Base-by-base conservation (phyloP, 2,329 filamentous ascomycete species). In the Pseudofabraea citricarpa region DNA sequence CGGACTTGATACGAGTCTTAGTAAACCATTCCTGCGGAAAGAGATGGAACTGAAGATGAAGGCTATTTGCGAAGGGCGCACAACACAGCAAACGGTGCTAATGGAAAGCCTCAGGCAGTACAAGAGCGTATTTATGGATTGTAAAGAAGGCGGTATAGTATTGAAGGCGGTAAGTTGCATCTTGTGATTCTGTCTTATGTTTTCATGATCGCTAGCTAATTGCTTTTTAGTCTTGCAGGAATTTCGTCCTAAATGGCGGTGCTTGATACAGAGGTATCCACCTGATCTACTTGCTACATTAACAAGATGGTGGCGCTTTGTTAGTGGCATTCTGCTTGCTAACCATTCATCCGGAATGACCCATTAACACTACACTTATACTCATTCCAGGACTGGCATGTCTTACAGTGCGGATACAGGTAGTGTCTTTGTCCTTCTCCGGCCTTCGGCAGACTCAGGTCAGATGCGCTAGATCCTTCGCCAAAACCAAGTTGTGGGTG, bases 21-120 rank as follows among this genome's bases (percentile, higher is more conserved):
- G 90, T 62, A 97, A 97, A 65, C 93, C 93, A 1, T 97, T 97
- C 61, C 71, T 98, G 47, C 83, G 93, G 44, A 97, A 97, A 66
- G 90, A 98, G 72, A 96, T 96, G 89, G 93, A 98, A 66, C 69
- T 89, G 49, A 88, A 90, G 63, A 96, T 98, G 91, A 93, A 90
- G 62, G 88, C 87, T 45, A 96, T 98, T 45, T 97, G 93, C 66
- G 90, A 91, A 47, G 93, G 93, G 20, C 81, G 79, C 40, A 85
- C 81, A 51, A 87, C 83, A 24, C 84, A 81, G 57, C 75, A 78
- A 42, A 77, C 79, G 16, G 87, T 98, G 36, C 76, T 98, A 32
- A 75, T 82, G 43, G 84, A 95, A 63, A 95, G 86, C 61, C 71
- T 98, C 44, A 78, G 83, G 48, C 88, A 93, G 69, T 98, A 97